These are phyloP conservation scores for Fusarium drepaniforme DNA, from an alignment of 2,329 filamentous ascomycete species.

Conservation along the genomic window DNA sequence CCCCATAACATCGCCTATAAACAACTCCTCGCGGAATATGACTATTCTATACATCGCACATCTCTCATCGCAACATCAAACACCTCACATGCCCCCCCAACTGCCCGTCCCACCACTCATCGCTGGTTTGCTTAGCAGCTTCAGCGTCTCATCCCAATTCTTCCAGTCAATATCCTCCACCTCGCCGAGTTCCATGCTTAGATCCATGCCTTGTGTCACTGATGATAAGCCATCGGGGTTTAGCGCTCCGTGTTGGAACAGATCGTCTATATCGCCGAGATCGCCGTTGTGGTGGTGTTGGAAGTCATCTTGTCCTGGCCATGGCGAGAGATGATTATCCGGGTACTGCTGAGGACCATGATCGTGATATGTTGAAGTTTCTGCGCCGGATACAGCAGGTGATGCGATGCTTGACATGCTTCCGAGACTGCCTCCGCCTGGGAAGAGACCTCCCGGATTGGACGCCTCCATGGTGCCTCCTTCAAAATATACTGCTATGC, in stretches of 20 bases:
- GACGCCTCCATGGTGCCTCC: slow-evolving; percentile 8
- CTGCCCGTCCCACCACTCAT: slow-evolving; percentile 21
- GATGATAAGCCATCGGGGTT: background rate
- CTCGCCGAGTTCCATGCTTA: slow-evolving; percentile 30
- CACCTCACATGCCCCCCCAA: slow-evolving; percentile 32
- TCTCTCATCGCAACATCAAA: background rate
- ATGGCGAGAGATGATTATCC: slow-evolving; percentile 12
- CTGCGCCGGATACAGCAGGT: slow-evolving; percentile 23
- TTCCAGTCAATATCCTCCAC: slow-evolving; percentile 37
- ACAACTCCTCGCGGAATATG: slow-evolving; percentile 1
- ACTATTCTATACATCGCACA: background rate
- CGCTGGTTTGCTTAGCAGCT: slow-evolving; percentile 1
- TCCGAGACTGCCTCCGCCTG: slow-evolving; percentile 17
- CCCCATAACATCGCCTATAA: background rate
- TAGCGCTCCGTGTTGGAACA: slow-evolving; percentile 9
- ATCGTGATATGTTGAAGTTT: slow-evolving; percentile 2
- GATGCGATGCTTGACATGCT: slow-evolving; percentile 32
- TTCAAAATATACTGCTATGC: slow-evolving; percentile 25
- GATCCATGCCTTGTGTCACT: slow-evolving; percentile 8
- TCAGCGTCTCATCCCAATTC: slow-evolving; percentile 35
- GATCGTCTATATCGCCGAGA: slow-evolving; percentile 7
- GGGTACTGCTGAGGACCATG: background rate
- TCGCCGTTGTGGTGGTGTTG: background rate
- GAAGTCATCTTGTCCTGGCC: slow-evolving; percentile 20
- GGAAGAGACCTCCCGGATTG: slow-evolving; percentile 3